phyloP scores from a whole-genome alignment of 768 basidiomycete genomes.

The Lentinula sp. region DNA sequence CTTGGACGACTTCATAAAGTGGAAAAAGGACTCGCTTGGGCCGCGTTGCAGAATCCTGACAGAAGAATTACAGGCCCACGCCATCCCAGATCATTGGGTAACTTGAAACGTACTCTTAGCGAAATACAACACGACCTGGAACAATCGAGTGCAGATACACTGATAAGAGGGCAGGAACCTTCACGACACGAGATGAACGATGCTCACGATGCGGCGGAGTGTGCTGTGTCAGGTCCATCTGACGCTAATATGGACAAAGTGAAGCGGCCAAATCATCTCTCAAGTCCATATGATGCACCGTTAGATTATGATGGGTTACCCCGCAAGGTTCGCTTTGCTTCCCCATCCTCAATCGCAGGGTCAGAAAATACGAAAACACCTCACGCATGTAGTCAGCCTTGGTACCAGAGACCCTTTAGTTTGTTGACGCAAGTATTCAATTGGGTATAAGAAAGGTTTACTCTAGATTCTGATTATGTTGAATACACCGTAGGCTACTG shows the following conservation, averaged over 20 bases:
- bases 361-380: neutral
- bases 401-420: neutral
- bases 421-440: neutral
- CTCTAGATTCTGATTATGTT: neutral
- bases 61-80: neutral
- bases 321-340: neutral
- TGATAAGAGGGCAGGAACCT: neutral
- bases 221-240: neutral
- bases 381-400: neutral
- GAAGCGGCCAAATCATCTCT: neutral
- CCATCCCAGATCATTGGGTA: neutral
- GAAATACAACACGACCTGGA: constrained; percentile 1
- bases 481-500: too few relatives aligned
- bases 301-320: neutral
- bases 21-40: neutral
- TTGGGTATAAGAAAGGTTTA: neutral
- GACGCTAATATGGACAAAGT: neutral
- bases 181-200: neutral
- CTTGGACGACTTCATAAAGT: neutral
- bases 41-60: neutral
- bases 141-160: neutral
- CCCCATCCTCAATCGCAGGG: neutral
- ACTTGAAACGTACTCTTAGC: neutral
- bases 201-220: neutral
- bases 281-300: neutral